Evolutionary conservation across 306 rosid species (phyloP), one percentile per base, ranked within the genome.

Genomic region (Sophora flavescens): DNA sequence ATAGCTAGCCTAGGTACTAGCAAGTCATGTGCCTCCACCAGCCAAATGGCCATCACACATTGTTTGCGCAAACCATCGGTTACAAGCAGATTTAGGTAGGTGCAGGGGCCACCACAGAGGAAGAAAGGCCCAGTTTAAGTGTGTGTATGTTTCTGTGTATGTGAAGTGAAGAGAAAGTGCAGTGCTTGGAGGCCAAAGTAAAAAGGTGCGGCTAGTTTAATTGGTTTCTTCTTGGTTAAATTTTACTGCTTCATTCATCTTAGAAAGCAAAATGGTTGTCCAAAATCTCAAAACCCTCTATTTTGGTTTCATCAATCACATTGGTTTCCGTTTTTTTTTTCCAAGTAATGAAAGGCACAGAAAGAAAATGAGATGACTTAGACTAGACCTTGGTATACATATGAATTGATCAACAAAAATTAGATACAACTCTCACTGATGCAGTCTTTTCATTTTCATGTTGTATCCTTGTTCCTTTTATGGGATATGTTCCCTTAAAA

Each of bases 181-280:
- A 53, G 76, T 68, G 68, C 52, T 63, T 78, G 67, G 74, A 76
- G 62, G n/a, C 60, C 66, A 39, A 45, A 71, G 63, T 47, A 13
- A 53, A 59, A 76, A 82, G 79, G 87, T 79, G 38, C 28, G 15
- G 6, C 17, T 38, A 26, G 41, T 65, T 72, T 62, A 47, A 36
- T 41, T 17, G 3, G 1, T 30, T 38, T 8, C 44, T 39, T 63
- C 70, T 30, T 36, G 42, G 60, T 63, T 16, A 28, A 6, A 68
- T 30, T 81, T 81, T 61, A 10, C 70, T 14, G 36, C 45, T 56
- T 17, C 74, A 32, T 81, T 56, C 44, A 5, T 62, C 66, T 56
- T 18, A n/a, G 17, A 22, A 14, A 32, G 17, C 44, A 59, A 30
- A 44, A 64, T 52, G 52, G 18, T 3, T 63, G 60, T 39, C 26